Evolutionary conservation across 768 basidiomycete genomes (phyloP).

Genomic region (Calocera cornea): DNA sequence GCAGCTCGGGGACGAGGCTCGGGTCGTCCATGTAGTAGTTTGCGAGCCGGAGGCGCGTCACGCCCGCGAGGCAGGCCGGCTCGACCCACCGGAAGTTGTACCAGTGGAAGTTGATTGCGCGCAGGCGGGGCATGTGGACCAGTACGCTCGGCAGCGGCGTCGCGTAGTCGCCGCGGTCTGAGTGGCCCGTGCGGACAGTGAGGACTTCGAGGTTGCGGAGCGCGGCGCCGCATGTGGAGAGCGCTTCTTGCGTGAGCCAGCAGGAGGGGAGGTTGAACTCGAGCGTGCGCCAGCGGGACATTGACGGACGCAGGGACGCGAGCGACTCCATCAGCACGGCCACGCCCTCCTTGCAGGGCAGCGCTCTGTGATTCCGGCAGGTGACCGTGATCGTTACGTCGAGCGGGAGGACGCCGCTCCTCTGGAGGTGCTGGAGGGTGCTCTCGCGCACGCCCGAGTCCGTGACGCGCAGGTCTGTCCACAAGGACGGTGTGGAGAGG

Average conservation of each 20-base stretch:
- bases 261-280: not conserved
- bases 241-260: not conserved
- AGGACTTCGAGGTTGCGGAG: not conserved
- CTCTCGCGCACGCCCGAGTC: not conserved
- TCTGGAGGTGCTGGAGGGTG: not conserved
- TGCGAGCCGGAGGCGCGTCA: not conserved
- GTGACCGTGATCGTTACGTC: not conserved
- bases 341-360: not conserved
- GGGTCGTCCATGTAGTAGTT: conserved; percentile 3
- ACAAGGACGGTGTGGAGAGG: not conserved
- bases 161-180: not conserved
- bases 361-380: not conserved
- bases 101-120: not conserved
- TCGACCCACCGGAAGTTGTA: not conserved
- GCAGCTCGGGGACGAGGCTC: not conserved
- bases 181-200: conserved; percentile 1
- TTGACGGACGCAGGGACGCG: not conserved
- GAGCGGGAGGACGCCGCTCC: not conserved
- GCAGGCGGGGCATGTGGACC: not conserved
- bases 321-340: not conserved
- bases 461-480: not conserved
- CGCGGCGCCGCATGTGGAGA: not conserved
- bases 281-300: conserved; percentile 1
- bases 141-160: not conserved
- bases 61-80: not conserved